Evolutionary conservation across 2,329 filamentous ascomycete genomes (phyloP), one percentile per base, ranked within the genome.

Genomic region (Sphaerostilbella broomeana): DNA sequence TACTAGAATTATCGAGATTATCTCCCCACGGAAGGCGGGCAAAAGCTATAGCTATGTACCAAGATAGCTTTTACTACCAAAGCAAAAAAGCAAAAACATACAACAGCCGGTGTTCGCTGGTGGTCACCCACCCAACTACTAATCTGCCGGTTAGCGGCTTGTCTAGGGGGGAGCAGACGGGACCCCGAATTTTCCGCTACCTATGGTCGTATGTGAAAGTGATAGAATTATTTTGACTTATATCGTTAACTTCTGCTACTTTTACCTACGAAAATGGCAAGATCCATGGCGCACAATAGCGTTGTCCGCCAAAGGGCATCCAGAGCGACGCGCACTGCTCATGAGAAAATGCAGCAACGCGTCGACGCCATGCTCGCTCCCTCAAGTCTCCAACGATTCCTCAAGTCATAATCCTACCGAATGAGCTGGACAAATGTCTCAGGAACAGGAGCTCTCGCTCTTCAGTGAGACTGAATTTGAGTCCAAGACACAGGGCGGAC

Each of bases 391-490:
- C 12, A 25, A 12, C 8, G 12, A 25, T 9, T 12, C 8, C 3
- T 9, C 8, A 8, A 12, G 8, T 25, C 22, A 25, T 25, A 12
- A 25, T n/a, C n/a, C n/a, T n/a, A 4, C 8, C 3, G 13, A 18
- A 17, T 42, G 20, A 37, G 16, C 7, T 15, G 36, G 35, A 34
- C 35, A 35, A 24, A 62, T 63, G 60, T 38, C 49, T 16, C 44
- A 49, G 40, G 43, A 46, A 35, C 51, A 43, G 40, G 42, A 44
- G 34, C 65, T 78, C 44, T 49, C 64, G 47, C 65, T 73, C 31
- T 60, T 74, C 47, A 74, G 74, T 60, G 71, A 80, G 55, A 78
- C 75, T 49, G 65, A 67, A 48, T 70, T 82, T 45, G 68, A 73
- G 35, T 63, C 70, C 31, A 69, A 70, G 17, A 69, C 78, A 16